These are phyloP conservation scores for Irpex lacteus DNA, from an alignment of 1,284 basidiomycete genomes.

Conservation along the genomic window DNA sequence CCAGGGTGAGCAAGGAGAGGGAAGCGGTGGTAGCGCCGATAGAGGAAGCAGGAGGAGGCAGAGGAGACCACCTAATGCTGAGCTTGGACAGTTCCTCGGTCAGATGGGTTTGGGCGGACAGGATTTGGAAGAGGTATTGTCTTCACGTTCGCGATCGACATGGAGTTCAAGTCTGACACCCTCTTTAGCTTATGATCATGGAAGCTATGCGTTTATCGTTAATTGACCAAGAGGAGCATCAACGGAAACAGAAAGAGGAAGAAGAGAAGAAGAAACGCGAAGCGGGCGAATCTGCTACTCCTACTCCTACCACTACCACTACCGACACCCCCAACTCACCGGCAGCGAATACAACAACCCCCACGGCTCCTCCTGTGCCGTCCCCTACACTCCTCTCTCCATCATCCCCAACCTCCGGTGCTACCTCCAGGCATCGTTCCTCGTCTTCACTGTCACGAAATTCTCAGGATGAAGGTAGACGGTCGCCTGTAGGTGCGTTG, in stretches of 20 bases:
- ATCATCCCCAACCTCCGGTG: not conserved
- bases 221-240: conserved; percentile 86
- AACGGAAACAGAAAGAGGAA: conserved; percentile 65
- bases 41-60: conserved; percentile 53
- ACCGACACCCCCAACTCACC: not conserved
- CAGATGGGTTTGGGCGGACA: conserved; percentile 71
- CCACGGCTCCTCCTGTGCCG: not conserved
- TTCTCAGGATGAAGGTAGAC: conserved; percentile 17
- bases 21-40: conserved; percentile 24
- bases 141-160: no score
- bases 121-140: conserved; percentile 82
- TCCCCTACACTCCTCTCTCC: conserved; percentile 5
- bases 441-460: conserved; percentile 9
- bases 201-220: conserved; percentile 97
- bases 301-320: not conserved
- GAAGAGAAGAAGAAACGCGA: conserved; percentile 46
- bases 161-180: not conserved
- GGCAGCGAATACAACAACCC: not conserved
- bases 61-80: conserved; percentile 50
- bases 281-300: conserved; percentile 4
- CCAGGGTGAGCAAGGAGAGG: conserved; percentile 36
- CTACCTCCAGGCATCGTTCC: not conserved
- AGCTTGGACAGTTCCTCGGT: conserved; percentile 57
- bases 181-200: conserved; percentile 89
- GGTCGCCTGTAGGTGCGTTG: conserved; percentile 37